Percentiles rank a stretch among this genome's conserved stretches.
Evolutionary conservation across 768 basidiomycete species (phyloP).

Genomic region (Naganishia antarctica): DNA sequence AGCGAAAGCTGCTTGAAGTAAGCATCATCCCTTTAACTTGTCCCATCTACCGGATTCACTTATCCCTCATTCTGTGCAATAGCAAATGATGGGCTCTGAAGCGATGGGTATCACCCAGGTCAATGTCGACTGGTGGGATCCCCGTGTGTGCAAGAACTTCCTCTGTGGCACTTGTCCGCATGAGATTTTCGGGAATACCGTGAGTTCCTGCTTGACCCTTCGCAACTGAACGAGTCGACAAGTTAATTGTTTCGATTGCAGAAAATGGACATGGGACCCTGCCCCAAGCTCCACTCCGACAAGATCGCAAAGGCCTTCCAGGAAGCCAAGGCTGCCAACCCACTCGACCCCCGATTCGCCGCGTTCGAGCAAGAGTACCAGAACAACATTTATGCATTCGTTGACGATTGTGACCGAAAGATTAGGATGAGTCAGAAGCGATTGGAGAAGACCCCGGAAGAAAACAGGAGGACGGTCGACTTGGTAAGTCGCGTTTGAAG

Average conservation of each 20-base stretch:
- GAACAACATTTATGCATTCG: constrained; percentile 87
- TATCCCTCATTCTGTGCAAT: not conserved
- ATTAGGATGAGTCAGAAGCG: constrained; percentile 89
- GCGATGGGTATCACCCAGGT: constrained; percentile 94
- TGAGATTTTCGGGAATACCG: constrained; percentile 94
- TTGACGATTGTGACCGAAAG: constrained; percentile 95
- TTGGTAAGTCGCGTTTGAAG: constrained; percentile 57
- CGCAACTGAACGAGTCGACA: not conserved
- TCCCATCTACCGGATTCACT: not conserved
- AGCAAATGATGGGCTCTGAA: constrained; percentile 99
- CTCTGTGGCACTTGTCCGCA: constrained; percentile 98
- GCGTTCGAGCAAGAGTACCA: constrained; percentile 95
- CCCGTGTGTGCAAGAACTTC: constrained; percentile 98
- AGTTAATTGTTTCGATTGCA: constrained; percentile 43
- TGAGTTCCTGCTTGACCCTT: constrained; percentile 50
- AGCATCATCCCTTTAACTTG: constrained; percentile 23
- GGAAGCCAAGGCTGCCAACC: constrained; percentile 68
- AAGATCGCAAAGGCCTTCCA: constrained; percentile 85
- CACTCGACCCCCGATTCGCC: constrained; percentile 72
- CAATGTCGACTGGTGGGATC: constrained; percentile 84
- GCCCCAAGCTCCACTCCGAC: constrained; percentile 93
- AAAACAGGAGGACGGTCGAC: constrained; percentile 98
- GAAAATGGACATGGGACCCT: constrained; percentile 99
- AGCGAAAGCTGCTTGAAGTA: constrained; percentile 79
- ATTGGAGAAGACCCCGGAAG: constrained; percentile 98